Conservation (phyloP, 345 rosid species). For the Mallotus nudiflorus region DNA sequence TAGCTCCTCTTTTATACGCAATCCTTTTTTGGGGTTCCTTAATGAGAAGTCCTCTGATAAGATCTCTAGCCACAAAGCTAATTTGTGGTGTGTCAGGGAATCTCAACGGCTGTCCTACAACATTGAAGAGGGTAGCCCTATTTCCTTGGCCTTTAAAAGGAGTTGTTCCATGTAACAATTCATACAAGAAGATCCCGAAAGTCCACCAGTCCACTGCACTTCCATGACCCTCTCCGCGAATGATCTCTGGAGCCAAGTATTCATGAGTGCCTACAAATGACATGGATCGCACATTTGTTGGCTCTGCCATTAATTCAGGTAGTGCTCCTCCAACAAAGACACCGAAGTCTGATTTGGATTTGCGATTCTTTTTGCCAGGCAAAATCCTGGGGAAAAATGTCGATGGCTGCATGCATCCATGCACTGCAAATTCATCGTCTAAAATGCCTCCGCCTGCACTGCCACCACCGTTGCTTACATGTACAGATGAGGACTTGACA, state of each 20-base stretch:
- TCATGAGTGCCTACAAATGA: conserved; percentile 95
- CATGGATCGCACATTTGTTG: conserved; percentile 85
- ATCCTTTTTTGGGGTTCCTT: conserved; percentile 85
- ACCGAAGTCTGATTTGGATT: conserved; percentile 82
- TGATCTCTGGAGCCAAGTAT: conserved; percentile 84
- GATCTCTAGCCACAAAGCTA: conserved; percentile 67
- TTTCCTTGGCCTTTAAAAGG: conserved; percentile 95
- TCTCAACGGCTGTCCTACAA: conserved; percentile 77
- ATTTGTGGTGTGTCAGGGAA: conserved; percentile 77
- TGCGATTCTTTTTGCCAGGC: conserved; percentile 72
- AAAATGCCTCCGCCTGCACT: conserved; percentile 43
- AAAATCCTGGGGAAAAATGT: conserved; percentile 77
- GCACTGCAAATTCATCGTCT: conserved; percentile 60
- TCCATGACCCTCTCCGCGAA: conserved; percentile 96
- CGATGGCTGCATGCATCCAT: conserved; percentile 71
- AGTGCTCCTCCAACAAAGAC: conserved; percentile 57
- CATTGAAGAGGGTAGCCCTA: conserved; percentile 79
- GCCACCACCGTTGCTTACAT: conserved; percentile 27
- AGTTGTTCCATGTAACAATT: conserved; percentile 75
- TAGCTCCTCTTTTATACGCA: conserved; percentile 84
- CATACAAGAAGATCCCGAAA: conserved; percentile 81
- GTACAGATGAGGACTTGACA: conserved; percentile 78
- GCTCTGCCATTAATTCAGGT: conserved; percentile 94
- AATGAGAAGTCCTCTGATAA: conserved; percentile 68
- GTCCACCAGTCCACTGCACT: conserved; percentile 99